Percentiles rank a stretch among this genome's conserved stretches.
phyloP scores from a whole-genome alignment of 768 basidiomycete species.

The Dioszegia crocea region DNA sequence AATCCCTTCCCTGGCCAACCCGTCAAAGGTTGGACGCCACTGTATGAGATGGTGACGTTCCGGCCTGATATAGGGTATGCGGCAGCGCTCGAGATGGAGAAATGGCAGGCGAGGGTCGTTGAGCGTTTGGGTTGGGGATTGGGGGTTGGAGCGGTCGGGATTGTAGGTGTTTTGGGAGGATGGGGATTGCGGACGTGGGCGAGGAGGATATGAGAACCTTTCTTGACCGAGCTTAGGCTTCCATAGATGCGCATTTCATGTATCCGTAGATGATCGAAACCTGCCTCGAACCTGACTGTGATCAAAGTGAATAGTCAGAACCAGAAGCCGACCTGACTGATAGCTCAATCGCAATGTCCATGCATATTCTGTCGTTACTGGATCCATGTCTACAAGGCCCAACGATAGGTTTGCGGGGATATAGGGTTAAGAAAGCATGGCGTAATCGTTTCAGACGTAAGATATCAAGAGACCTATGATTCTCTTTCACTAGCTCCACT shows the following conservation, averaged over 20 bases:
- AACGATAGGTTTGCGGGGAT: too few species aligned
- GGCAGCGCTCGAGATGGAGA: constrained; percentile 67
- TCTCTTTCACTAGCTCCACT: neutral
- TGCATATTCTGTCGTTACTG: too few species aligned
- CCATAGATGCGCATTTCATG: neutral
- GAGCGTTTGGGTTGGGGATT: constrained; percentile 11
- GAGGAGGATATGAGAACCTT: neutral
- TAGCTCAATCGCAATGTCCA: too few species aligned
- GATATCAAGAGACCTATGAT: too few species aligned
- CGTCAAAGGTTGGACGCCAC: constrained; percentile 78
- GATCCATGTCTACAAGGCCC: too few species aligned
- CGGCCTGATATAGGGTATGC: constrained; percentile 90
- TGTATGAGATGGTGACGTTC: constrained; percentile 98
- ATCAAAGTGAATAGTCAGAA: too few species aligned
- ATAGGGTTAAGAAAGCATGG: neutral
- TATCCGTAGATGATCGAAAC: neutral
- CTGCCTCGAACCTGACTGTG: too few species aligned
- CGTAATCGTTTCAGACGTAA: neutral
- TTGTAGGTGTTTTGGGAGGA: neutral
- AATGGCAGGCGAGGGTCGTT: constrained; percentile 65
- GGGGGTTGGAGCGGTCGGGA: constrained; percentile 15
- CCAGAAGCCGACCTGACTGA: too few species aligned
- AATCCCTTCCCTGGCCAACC: constrained; percentile 60
- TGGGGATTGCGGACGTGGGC: constrained; percentile 2
- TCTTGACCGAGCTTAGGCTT: neutral